Evolutionary conservation across 179 eudicot species (phyloP).

Genomic region (Amaranthus tricolor): DNA sequence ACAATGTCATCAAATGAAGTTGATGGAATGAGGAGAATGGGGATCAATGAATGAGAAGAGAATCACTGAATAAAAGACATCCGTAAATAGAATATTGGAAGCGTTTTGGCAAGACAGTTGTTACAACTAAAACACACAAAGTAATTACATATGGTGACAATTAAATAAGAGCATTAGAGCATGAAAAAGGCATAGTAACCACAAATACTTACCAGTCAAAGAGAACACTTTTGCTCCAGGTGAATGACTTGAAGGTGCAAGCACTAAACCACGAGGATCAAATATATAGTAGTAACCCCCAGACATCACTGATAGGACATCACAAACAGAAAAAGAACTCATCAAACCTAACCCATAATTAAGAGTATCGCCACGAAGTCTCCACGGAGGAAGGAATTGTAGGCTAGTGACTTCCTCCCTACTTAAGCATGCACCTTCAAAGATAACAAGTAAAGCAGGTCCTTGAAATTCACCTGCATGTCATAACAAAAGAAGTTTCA

Average conservation of each 20-base stretch:
- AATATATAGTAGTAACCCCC: conserved; percentile 84
- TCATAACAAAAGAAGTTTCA: conserved; percentile 7
- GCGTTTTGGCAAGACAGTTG: neutral
- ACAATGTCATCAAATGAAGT: neutral
- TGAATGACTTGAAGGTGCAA: conserved; percentile 63
- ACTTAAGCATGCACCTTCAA: conserved; percentile 87
- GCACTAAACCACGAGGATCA: conserved; percentile 88
- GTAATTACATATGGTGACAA: neutral
- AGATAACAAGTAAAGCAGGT: conserved; percentile 76
- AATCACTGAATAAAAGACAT: too few relatives aligned
- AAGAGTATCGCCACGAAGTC: conserved; percentile 79
- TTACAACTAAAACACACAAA: neutral
- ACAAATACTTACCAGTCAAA: conserved; percentile 57
- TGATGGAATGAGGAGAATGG: too few relatives aligned
- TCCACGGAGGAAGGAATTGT: conserved; percentile 97
- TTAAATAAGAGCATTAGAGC: conserved; percentile 7
- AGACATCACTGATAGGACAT: conserved; percentile 84
- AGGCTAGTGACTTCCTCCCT: conserved; percentile 90
- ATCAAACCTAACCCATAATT: conserved; percentile 90
- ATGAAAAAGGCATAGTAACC: neutral
- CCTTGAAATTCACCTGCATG: conserved; percentile 93
- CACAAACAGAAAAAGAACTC: conserved; percentile 74
- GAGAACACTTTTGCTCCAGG: conserved; percentile 90
- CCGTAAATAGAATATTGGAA: neutral
- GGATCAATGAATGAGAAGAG: too few relatives aligned